Evolutionary conservation across 345 rosid genomes (phyloP).

Genomic region (Citrus inodora): DNA sequence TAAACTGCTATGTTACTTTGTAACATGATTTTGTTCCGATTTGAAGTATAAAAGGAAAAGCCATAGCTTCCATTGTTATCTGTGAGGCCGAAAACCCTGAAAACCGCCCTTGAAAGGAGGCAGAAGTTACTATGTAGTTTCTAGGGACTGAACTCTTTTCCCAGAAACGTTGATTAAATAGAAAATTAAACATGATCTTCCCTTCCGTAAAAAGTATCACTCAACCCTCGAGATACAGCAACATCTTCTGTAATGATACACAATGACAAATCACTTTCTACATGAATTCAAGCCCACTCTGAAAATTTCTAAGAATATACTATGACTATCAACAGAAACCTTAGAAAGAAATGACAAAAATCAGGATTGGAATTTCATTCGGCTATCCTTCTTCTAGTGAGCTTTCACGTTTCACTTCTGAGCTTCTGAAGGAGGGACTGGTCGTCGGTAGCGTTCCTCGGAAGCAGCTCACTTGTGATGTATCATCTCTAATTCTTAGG

Average conservation of each 20-base stretch:
- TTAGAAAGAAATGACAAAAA: neutral
- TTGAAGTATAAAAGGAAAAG: neutral
- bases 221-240: neutral
- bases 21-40: neutral
- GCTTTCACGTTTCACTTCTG: constrained; percentile 18
- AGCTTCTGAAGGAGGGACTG: constrained; percentile 14
- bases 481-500: constrained; percentile 36
- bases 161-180: too few relatives aligned
- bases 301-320: neutral
- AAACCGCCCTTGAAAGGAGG: too few relatives aligned
- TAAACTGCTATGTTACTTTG: neutral
- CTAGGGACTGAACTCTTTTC: too few relatives aligned
- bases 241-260: neutral
- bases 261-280: neutral
- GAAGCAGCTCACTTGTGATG: neutral
- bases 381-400: constrained; percentile 16
- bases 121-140: too few relatives aligned
- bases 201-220: neutral
- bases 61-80: neutral
- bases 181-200: too few relatives aligned
- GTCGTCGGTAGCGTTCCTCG: neutral
- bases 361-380: neutral
- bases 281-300: neutral
- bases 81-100: neutral
- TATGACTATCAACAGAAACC: neutral